Base-by-base conservation (phyloP, 148 eudicot species). In the Diospyros kaki region DNA sequence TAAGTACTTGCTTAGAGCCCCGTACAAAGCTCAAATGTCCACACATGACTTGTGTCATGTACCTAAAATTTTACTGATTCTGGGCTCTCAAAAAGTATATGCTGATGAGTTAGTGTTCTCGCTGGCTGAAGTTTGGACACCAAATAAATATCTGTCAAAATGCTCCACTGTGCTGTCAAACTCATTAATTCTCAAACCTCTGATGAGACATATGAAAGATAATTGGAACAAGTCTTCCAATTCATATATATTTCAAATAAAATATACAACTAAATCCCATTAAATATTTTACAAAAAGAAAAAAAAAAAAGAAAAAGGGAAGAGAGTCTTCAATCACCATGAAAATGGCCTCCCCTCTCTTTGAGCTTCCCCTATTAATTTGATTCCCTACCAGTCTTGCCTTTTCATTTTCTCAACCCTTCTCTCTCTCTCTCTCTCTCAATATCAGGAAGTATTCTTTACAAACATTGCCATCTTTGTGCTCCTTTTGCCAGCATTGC, bases 361-460 rank as follows among this genome's bases (percentile, higher is more conserved):
- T 66, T 71, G 78, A 80, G 64, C 64, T 67, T 80, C 81, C 73
- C 78, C 79, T 87, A 87, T 89, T 89, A 85, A 91, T 87, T 90
- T 86, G 91, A 87, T 89, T 87, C 90, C 91, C 81, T 80, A 86
- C 80, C 76, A 83, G 81, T 67, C 82, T 28, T 86, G 89, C 87
- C 87, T 83, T 83, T 88, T 90, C 95, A 84, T 88, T 87, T 91
- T 83, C 85, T 81, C 75, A 80, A 77, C 83, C 81, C 78, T 43
- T 69, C 79, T 80, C 82, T 75, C 82, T 80, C 82, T 58, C 82
- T 74, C 73, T 81, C 84, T 75, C 73, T 84, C 53, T 74, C 71
- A 74, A 70, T 64, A 53, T 74, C 77, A 52, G 13, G 11, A 40
- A 46, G 42, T 46, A 73, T 46, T 73, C 45, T 64, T 50, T 10